Evolutionary conservation across 495 filamentous ascomycete species (phyloP), one percentile per base, ranked within the genome.

Genomic region (Glarea lozoyensis): DNA sequence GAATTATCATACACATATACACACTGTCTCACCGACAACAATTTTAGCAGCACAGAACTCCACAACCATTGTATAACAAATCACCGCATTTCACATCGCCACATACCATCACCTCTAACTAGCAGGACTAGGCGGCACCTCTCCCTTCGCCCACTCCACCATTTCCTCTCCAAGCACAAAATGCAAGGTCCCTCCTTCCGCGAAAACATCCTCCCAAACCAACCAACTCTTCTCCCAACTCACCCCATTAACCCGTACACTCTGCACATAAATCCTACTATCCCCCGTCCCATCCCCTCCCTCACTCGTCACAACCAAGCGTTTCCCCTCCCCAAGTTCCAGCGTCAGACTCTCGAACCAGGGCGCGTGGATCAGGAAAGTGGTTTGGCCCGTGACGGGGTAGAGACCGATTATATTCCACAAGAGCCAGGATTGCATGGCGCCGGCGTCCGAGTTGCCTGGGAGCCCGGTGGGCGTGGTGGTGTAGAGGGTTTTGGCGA

Each of bases 401-500:
- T 81, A 84, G n/a, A 84, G 68, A 0, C 81, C 80, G 17, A 84
- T 65, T 66, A 83, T 78, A 41, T 75, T 77, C 79, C 78, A 84
- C 15, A 84, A 52, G 10, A 82, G 60, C 74, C 76, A 83, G 16
- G 68, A 70, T 55, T 83, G 78, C 77, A 84, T 82, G 6, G 81
- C 78, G 5, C 79, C 80, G 0, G 79, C 80, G 49, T 84, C 78
- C 29, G 67, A 75, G 57, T 84, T 84, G 0, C 81, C 80, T 3
- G 80, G 81, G 1, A 83, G 60, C 1, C 81, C 79, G 29, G 58
- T 60, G 3, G 58, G 48, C 6, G 67, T 61, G 15, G 52, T 49
- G n/a, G 53, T 65, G 52, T 76, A 82, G 65, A 77, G 76, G 37
- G 63, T 54, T 47, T 70, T 65, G 11, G 70, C 75, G 9, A 78